Evolutionary conservation across 2,329 filamentous ascomycete genomes (phyloP), one percentile per base, ranked within the genome.

Genomic region (Alternaria tenuissima): DNA sequence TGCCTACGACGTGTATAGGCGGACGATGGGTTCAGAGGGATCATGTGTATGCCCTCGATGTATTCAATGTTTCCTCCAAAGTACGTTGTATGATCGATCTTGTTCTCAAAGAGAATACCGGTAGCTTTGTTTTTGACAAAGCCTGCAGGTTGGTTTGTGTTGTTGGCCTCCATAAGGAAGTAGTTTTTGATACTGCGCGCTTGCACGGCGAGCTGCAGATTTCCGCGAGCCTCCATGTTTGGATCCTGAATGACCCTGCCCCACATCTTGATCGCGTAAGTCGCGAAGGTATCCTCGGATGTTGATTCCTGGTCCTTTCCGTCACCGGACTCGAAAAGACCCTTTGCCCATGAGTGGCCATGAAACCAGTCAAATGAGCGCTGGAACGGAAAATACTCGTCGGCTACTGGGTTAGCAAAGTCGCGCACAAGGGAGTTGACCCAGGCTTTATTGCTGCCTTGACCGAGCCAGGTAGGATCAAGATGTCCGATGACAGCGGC

Each of bases 181-280:
- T 98, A 98, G 64, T 88, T 86, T 59, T 87, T 86, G 36, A 98
- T 80, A 44, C 88, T 88, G 39, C 94, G 88, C 3, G 89, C 84
- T 66, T 94, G 87, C 47, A 98, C 83, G 0, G 91, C 87, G 26
- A 98, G 86, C 85, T 96, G 94, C 52, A 99, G 81, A 70, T 95
- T 94, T 9, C 91, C 76, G 65, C 93, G 86, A 32, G 90, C 90
- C 75, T 95, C 92, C 86, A 97, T 89, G 71, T 91, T 89, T 4
- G 81, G 79, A 79, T 98, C 90, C 26, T 90, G 88, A 60, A 85
- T 88, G 6, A 91, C 89, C 28, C 84, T 85, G 4, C 94, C 95
- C 95, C 95, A 98, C 89, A 98, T 93, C 83, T 97, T 97, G 73
- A 97, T 80, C 0, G 91, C 93, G 77, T 96, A 97, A 2, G 89